Evolutionary conservation across 495 filamentous ascomycete genomes (phyloP).

Genomic region (Neurospora cerealis): DNA sequence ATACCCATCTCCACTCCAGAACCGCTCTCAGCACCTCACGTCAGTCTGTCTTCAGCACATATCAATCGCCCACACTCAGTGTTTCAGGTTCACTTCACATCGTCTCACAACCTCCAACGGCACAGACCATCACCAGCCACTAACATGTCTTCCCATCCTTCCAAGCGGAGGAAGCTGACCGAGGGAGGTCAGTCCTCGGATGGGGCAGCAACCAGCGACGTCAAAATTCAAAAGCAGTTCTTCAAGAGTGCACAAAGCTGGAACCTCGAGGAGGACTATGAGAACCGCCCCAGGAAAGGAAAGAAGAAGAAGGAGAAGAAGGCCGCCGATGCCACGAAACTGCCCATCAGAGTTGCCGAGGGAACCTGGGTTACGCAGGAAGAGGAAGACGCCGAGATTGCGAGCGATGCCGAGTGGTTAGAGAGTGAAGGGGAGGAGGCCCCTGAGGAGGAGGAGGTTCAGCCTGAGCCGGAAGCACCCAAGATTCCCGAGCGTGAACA

Average conservation of each 20-base stretch:
- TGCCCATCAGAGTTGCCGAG: constrained; percentile 78
- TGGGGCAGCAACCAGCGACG: constrained; percentile 13
- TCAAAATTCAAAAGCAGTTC: constrained; percentile 33
- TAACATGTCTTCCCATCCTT: constrained; percentile 30
- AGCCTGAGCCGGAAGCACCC: constrained; percentile 40
- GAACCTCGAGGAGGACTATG: constrained; percentile 90
- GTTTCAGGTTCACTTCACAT: background rate
- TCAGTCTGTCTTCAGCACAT: background rate
- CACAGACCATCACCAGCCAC: background rate
- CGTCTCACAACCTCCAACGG: constrained; percentile 1
- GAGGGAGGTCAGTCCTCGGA: constrained; percentile 19
- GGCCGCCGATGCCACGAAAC: constrained; percentile 20
- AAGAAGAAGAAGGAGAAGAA: constrained; percentile 64
- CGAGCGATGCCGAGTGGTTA: constrained; percentile 47
- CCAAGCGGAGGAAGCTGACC: constrained; percentile 36
- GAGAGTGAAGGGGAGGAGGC: constrained; percentile 34
- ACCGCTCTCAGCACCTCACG: background rate
- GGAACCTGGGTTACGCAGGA: constrained; percentile 51
- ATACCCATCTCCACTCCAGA: background rate
- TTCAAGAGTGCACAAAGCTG: constrained; percentile 47
- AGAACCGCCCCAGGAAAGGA: constrained; percentile 62
- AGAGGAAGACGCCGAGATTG: constrained; percentile 33
- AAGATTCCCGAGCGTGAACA: constrained; percentile 64
- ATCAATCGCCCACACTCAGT: background rate
- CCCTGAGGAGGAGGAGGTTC: constrained; percentile 25